phyloP scores from a whole-genome alignment of 1,284 basidiomycete species.

The Rhizoctonia solani region DNA sequence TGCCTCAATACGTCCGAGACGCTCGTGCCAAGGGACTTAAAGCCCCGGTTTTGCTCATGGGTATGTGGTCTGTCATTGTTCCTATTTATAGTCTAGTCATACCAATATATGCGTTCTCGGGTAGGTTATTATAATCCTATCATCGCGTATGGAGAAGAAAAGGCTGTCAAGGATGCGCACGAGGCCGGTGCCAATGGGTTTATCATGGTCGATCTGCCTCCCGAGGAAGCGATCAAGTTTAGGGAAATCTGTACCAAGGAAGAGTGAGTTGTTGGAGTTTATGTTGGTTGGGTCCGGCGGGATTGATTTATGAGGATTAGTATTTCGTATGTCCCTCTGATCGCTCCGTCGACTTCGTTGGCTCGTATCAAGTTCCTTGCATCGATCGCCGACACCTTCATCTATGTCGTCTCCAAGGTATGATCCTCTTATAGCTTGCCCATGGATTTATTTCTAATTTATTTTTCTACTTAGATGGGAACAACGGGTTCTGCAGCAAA shows the following conservation, averaged over 20 bases:
- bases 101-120: not conserved
- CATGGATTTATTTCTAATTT: not conserved
- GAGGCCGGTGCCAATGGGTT: constrained; percentile 95
- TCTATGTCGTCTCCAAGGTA: constrained; percentile 94
- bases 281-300: not conserved
- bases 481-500: constrained; percentile 89
- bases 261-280: constrained; percentile 62
- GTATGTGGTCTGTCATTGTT: constrained; percentile 50
- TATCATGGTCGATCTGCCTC: constrained; percentile 96
- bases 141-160: constrained; percentile 93
- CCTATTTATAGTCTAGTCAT: not conserved
- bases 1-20: constrained; percentile 79
- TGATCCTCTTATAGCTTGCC: constrained; percentile 35
- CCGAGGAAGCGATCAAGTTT: constrained; percentile 93
- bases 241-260: constrained; percentile 81
- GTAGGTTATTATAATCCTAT: constrained; percentile 96
- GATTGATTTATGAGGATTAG: constrained; percentile 49
- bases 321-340: constrained; percentile 93
- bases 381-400: constrained; percentile 94
- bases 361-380: constrained; percentile 89
- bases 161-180: constrained; percentile 85
- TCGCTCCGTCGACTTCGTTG: constrained; percentile 91
- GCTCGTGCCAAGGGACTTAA: constrained; percentile 83
- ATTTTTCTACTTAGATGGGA: constrained; percentile 79
- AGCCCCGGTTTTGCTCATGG: constrained; percentile 91